Percentiles rank a stretch among this genome's conserved stretches.
These are phyloP conservation scores for Ophiostoma populinum DNA, from an alignment of 2,329 filamentous ascomycete species.

Conservation along the genomic window DNA sequence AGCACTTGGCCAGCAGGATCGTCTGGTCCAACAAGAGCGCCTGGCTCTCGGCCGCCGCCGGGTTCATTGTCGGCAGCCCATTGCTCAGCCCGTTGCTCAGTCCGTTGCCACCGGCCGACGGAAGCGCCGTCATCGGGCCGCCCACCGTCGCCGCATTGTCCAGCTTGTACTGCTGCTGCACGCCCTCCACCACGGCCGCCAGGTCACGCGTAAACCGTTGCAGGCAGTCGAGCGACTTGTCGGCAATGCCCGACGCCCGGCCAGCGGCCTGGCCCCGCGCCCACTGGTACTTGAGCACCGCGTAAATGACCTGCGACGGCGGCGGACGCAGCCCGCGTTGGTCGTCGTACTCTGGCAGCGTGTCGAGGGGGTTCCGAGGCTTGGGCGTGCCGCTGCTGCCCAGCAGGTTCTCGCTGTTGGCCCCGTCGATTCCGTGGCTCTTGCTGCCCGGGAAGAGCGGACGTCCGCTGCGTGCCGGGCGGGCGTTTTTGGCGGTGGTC, in stretches of 20 bases:
- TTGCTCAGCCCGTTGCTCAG: constrained; percentile 19
- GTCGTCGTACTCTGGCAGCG: constrained; percentile 5
- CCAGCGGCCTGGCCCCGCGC: constrained; percentile 49
- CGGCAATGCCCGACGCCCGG: constrained; percentile 26
- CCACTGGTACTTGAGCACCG: constrained; percentile 96
- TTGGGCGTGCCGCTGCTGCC: constrained; percentile 3
- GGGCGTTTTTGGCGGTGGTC: no score
- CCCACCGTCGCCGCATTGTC: constrained; percentile 21
- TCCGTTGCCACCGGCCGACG: constrained; percentile 10
- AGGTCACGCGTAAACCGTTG: constrained; percentile 44
- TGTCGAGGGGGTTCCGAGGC: neutral
- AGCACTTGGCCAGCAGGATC: constrained; percentile 79
- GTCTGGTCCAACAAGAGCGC: constrained; percentile 42
- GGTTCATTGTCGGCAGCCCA: constrained; percentile 8
- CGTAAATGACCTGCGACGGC: constrained; percentile 75
- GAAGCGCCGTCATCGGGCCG: constrained; percentile 5
- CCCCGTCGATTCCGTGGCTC: no score
- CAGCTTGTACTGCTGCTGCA: constrained; percentile 30
- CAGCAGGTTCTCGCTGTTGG: constrained; percentile 4
- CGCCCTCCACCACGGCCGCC: constrained; percentile 34
- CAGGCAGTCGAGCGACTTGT: constrained; percentile 40
- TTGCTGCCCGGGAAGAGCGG: constrained; percentile 8
- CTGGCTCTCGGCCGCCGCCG: constrained; percentile 30
- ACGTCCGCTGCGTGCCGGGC: constrained; percentile 10
- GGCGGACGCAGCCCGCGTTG: constrained; percentile 8